Base-by-base conservation (phyloP, 441 rosid genomes). In the Populus hybrid region DNA sequence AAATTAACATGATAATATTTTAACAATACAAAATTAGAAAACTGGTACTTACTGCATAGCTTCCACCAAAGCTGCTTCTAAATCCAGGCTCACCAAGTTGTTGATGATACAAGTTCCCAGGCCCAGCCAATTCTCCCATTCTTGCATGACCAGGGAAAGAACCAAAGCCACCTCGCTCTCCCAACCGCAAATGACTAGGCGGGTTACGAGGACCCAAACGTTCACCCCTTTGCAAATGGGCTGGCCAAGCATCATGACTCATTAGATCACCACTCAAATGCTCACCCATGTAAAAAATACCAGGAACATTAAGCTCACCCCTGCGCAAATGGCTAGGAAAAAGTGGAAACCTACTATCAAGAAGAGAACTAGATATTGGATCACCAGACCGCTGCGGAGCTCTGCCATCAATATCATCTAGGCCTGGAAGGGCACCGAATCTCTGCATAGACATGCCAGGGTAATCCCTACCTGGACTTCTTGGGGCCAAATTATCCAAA, bases 21-120 rank as follows among this genome's bases (percentile, higher is more conserved):
- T 30, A 50, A 50, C 12, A 80, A 59, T 64, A 66, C 23, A 8
- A 64, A 50, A 16, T 18, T 26, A 59, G 65, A 9, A 76, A 70
- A 53, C 20, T 5, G 32, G 69, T 30, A 82, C 89, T 86, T 72
- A 90, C 90, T 83, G 86, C 42, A 82, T 66, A 85, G 64, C 77
- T 71, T 77, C 32, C 32, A 3, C 32, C 88, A 76, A 81, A 86
- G 83, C 77, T 86, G 83, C 91, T 89, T 69, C 89, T 88, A 71
- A 85, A 89, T 76, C 95, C 93, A 40, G 93, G 88, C 75, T 90
- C 94, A 74, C 92, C 92, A 84, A 79, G 87, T 57, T 78, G 85
- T 14, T 84, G 83, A 72, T 68, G 86, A 67, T 64, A 79, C 77
- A 83, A 81, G 80, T 75, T 82, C 59, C 84, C 86, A 16, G 86